These are phyloP conservation scores for Henningerozyma blattae DNA, from an alignment of 805 yeast genomes.

Conservation along the genomic window DNA sequence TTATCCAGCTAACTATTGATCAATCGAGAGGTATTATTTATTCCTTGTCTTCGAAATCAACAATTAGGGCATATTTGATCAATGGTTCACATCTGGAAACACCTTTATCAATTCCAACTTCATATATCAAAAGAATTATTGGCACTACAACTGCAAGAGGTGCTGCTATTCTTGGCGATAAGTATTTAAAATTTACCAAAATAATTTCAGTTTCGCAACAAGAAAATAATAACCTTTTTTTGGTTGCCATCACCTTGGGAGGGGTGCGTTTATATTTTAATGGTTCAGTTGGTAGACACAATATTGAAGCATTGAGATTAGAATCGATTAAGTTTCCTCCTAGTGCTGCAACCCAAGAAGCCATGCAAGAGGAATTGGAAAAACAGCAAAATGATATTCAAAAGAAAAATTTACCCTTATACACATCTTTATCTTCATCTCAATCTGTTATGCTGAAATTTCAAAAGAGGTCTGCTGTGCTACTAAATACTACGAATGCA, in stretches of 20 bases:
- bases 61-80: conserved; percentile 64
- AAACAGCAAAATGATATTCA: conserved; percentile 29
- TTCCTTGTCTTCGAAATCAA: conserved; percentile 69
- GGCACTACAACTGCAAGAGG: conserved; percentile 35
- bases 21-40: conserved; percentile 67
- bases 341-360: conserved; percentile 23
- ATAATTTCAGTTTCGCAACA: conserved; percentile 28
- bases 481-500: conserved; percentile 45
- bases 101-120: conserved; percentile 27
- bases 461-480: conserved; percentile 41
- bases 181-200: conserved; percentile 47
- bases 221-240: conserved; percentile 58
- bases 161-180: conserved; percentile 44
- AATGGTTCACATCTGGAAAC: conserved; percentile 24
- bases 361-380: conserved; percentile 22
- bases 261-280: conserved; percentile 67
- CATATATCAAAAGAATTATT: conserved; percentile 28
- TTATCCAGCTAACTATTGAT: conserved; percentile 61
- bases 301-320: conserved; percentile 30
- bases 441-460: conserved; percentile 30
- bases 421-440: conserved; percentile 17
- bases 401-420: conserved; percentile 22
- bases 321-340: conserved; percentile 58
- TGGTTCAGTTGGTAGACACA: conserved; percentile 27
- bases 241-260: conserved; percentile 68